phyloP scores from a whole-genome alignment of 257 asterid species.

The Fraxinus cuspidata region DNA sequence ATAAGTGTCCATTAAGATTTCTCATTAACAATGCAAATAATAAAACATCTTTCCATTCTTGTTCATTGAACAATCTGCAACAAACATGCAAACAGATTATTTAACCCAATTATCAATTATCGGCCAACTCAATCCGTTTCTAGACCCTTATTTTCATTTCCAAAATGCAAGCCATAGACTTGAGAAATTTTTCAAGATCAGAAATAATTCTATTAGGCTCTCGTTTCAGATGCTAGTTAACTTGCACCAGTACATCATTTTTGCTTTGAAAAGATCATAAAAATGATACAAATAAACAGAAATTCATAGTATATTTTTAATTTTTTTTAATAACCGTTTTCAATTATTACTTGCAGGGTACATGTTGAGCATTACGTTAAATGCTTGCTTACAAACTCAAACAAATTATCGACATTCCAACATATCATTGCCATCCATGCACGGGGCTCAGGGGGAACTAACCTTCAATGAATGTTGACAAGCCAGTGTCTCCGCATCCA shows the following conservation, averaged over 20 bases:
- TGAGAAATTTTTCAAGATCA: neutral
- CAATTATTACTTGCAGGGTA: neutral
- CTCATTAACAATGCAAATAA: neutral
- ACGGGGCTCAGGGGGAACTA: neutral
- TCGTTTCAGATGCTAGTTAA: neutral
- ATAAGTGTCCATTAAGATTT: neutral
- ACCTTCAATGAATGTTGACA: slow-evolving; percentile 88
- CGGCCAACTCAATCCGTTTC: neutral
- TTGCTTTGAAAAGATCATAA: neutral
- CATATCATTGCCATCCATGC: neutral
- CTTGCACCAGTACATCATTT: neutral
- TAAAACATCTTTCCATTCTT: neutral
- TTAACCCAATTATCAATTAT: neutral
- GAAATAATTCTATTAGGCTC: neutral
- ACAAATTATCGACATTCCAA: neutral
- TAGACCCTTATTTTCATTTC: neutral
- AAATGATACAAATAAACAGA: neutral
- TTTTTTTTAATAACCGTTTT: neutral
- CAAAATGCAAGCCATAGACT: neutral
- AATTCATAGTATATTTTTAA: neutral
- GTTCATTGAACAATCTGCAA: neutral
- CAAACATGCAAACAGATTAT: neutral
- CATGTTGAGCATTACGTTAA: neutral
- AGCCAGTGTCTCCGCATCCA: slow-evolving; percentile 76
- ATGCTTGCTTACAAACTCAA: neutral